These are phyloP conservation scores for Tetrahymena elliotti DNA, from an alignment of 73 alveolate species.

Conservation along the genomic window DNA sequence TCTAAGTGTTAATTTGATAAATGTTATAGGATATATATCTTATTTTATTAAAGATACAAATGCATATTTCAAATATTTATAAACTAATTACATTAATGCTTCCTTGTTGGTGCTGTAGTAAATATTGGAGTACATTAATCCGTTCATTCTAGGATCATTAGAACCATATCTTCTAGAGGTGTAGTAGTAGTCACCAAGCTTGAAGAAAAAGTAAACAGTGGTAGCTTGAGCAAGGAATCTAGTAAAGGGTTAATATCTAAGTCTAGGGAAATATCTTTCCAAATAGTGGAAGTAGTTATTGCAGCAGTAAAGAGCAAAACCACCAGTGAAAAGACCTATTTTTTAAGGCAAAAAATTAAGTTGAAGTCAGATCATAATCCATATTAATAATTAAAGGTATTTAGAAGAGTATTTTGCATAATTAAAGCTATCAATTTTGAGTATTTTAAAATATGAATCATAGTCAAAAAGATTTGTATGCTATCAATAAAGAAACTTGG, in stretches of 20 bases:
- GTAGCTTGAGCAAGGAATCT: neutral
- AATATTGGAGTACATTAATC: neutral
- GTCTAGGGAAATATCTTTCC: neutral
- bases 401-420: neutral
- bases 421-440: neutral
- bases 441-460: neutral
- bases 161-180: neutral
- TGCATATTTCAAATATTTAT: neutral
- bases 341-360: neutral
- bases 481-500: neutral
- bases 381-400: neutral
- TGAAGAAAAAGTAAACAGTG: neutral
- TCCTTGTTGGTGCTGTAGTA: neutral
- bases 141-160: neutral
- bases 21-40: neutral
- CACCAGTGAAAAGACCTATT: neutral
- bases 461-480: too few species aligned
- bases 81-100: neutral
- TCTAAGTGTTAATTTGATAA: neutral
- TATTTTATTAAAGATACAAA: neutral
- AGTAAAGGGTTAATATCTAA: neutral
- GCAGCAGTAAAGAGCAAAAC: slow-evolving; percentile 1
- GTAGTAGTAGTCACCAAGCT: neutral
- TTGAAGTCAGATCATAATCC: too few species aligned
- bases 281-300: neutral